Evolutionary conservation across 2,329 filamentous ascomycete genomes (phyloP), one percentile per base, ranked within the genome.

Genomic region (Diaporthe velutina): DNA sequence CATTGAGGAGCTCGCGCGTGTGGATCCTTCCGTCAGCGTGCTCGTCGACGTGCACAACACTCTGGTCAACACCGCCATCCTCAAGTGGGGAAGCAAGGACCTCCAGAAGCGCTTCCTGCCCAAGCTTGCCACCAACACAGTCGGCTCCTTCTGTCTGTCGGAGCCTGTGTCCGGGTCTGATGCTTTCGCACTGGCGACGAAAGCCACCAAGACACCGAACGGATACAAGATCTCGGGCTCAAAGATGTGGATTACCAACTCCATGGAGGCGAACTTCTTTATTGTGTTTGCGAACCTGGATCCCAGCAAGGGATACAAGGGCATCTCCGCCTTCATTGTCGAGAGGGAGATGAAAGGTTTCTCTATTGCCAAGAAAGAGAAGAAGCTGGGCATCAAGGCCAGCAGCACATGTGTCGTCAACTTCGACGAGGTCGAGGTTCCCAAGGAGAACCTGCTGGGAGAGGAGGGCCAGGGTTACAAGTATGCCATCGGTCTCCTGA

Each of bases 231-330:
- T 99, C 84, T 94, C 91, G 76, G 97, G 97, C 67, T 92, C 91
- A 84, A 99, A 99, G 91, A 99, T 99, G 97, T 99, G 97, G 97
- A 99, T 99, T 85, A 99, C 97, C 77, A 99, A 99, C 89, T 93
- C 94, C 68, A 93, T 96, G 87, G 97, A 99, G 86, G 94, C 97
- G 28, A 92, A 92, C 75, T 93, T 98, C 87, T 99, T 98, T 87
- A 96, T 99, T 81, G 97, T 99, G 74, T 99, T 99, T 82, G 97
- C 97, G 81, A 99, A 98, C 86, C 88, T 99, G 52, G 93, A 98
- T 82, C 96, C 93, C 0, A 93, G 91, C 86, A 95, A 96, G 87
- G 96, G 95, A 71, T 98, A 99, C 90, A 96, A 96, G 85, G 97
- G 97, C 74, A 99, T 99, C 84, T 96, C 95, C 2, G 97, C 97